phyloP scores from a whole-genome alignment of 192 early-diverging fungal genomes.

The Backusella mclennaniae region DNA sequence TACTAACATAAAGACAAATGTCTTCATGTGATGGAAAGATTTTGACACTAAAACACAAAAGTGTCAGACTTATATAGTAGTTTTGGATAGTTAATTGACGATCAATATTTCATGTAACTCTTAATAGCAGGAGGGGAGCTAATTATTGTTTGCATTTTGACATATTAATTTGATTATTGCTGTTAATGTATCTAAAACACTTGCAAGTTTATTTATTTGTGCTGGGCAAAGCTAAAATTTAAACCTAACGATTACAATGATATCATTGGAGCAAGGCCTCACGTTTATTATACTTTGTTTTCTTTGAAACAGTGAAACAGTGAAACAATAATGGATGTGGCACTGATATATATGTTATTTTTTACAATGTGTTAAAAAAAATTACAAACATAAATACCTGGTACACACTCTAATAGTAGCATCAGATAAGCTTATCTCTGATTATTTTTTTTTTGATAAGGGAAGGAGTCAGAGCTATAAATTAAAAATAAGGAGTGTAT shows the following conservation, averaged over 20 bases:
- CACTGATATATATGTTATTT: neutral
- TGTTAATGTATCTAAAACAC: neutral
- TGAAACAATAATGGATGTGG: slow-evolving; percentile 25
- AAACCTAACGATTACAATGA: neutral
- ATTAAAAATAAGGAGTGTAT: neutral
- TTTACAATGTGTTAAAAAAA: neutral
- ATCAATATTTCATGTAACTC: neutral
- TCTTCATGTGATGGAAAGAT: neutral
- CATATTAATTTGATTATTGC: neutral
- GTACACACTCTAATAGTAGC: neutral
- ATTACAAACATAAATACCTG: neutral
- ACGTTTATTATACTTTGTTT: neutral
- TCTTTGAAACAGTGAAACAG: slow-evolving; percentile 10
- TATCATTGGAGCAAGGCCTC: neutral
- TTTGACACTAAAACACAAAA: neutral
- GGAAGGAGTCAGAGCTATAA: neutral
- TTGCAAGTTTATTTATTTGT: neutral
- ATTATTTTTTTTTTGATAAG: neutral
- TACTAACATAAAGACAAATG: neutral
- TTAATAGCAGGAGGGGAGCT: neutral
- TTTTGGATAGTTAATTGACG: neutral
- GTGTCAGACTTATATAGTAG: neutral
- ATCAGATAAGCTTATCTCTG: slow-evolving; percentile 10
- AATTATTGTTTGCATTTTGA: neutral
- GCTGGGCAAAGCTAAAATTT: neutral